These are phyloP conservation scores for Pelargonium fulgidum DNA, from an alignment of 441 rosid genomes.

Conservation along the genomic window DNA sequence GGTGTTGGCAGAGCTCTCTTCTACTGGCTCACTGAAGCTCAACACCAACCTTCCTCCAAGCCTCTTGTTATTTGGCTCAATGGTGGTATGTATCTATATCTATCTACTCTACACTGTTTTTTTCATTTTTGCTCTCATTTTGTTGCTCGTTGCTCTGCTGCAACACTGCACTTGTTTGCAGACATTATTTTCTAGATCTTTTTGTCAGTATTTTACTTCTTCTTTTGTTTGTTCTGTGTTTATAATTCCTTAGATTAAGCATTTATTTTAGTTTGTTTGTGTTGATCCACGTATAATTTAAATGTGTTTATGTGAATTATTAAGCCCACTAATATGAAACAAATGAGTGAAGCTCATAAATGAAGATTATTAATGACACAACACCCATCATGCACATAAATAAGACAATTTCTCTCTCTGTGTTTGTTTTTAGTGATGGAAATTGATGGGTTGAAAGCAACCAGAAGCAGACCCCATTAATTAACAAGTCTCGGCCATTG, in stretches of 20 bases:
- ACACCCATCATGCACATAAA: background rate
- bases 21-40: constrained; percentile 92
- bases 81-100: constrained; percentile 59
- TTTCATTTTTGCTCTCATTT: background rate
- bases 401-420: background rate
- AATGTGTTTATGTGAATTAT: too few species aligned
- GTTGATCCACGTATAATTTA: too few species aligned
- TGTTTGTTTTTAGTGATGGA: constrained; percentile 16
- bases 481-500: constrained; percentile 22
- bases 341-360: too few species aligned
- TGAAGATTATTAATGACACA: too few species aligned
- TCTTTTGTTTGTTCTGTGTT: too few species aligned
- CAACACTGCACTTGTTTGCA: too few species aligned
- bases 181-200: background rate
- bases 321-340: too few species aligned
- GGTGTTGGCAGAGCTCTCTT: constrained; percentile 77
- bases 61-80: constrained; percentile 93
- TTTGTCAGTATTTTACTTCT: background rate
- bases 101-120: background rate
- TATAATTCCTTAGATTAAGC: too few species aligned
- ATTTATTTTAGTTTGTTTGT: too few species aligned
- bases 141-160: background rate
- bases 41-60: constrained; percentile 40
- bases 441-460: constrained; percentile 35
- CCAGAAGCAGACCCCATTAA: constrained; percentile 29